These are phyloP conservation scores for Phytophthora uliginosa DNA, from an alignment of 352 stramenopile species.

Conservation along the genomic window DNA sequence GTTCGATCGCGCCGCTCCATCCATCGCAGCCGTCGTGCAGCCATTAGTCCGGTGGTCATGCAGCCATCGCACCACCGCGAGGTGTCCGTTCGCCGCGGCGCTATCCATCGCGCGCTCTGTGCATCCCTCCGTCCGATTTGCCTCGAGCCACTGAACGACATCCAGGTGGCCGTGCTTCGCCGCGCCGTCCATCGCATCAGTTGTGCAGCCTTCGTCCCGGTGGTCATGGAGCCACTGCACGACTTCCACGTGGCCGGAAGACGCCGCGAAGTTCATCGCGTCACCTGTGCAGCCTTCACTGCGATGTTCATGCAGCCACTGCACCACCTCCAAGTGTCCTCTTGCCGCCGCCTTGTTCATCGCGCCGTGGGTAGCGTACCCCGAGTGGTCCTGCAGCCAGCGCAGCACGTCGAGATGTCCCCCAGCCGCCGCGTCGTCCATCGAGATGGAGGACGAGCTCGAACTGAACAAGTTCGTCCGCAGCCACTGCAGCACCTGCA, in stretches of 20 bases:
- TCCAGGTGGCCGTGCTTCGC: slow-evolving; percentile 31
- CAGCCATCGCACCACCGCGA: slow-evolving; percentile 25
- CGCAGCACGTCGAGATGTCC: slow-evolving; percentile 33
- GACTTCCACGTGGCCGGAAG: slow-evolving; percentile 27
- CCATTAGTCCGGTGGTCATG: slow-evolving; percentile 25
- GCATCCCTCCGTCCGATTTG: slow-evolving; percentile 35
- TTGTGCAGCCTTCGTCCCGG: slow-evolving; percentile 30
- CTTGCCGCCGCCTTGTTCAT: slow-evolving; percentile 69
- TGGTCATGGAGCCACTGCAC: slow-evolving; percentile 32
- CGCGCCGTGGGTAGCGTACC: slow-evolving; percentile 37
- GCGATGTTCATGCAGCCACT: slow-evolving; percentile 29
- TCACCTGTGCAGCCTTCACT: slow-evolving; percentile 30
- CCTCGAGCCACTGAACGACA: slow-evolving; percentile 32
- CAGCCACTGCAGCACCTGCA: slow-evolving; percentile 42
- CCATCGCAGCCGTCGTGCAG: slow-evolving; percentile 32
- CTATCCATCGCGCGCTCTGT: slow-evolving; percentile 35
- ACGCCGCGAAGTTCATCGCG: slow-evolving; percentile 32
- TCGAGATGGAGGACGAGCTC: slow-evolving; percentile 41
- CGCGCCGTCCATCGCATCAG: slow-evolving; percentile 28
- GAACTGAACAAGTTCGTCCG: slow-evolving; percentile 46
- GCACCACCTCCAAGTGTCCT: slow-evolving; percentile 61
- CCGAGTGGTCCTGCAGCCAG: slow-evolving; percentile 45
- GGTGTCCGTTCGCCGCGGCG: slow-evolving; percentile 34
- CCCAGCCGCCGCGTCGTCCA: slow-evolving; percentile 38
- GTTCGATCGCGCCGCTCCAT: slow-evolving; percentile 27